These are phyloP conservation scores for Lactuca saligna DNA, from an alignment of 129 eudicot species.

Conservation along the genomic window DNA sequence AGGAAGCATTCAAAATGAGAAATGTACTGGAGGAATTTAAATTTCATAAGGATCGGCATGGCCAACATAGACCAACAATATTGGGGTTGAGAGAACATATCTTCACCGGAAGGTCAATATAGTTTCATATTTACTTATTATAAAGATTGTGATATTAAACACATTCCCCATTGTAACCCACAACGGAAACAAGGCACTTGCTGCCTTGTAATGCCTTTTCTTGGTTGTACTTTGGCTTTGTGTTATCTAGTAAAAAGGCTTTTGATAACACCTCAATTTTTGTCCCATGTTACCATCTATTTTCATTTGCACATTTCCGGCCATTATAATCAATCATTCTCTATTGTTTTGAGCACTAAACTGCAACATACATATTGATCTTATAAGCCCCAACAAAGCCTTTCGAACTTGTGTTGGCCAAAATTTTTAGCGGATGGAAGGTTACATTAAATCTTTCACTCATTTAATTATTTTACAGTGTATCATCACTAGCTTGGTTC, in stretches of 20 bases:
- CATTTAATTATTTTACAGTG: slow-evolving; percentile 47
- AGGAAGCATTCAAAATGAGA: slow-evolving; percentile 99
- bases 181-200: too few species aligned
- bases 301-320: too few species aligned
- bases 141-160: background rate
- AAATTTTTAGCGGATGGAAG: too few species aligned
- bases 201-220: too few species aligned
- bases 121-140: slow-evolving; percentile 18
- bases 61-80: slow-evolving; percentile 82
- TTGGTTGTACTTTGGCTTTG: too few species aligned
- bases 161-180: too few species aligned
- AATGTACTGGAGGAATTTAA: slow-evolving; percentile 73
- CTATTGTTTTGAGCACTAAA: too few species aligned
- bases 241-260: too few species aligned
- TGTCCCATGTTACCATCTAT: too few species aligned
- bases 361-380: too few species aligned
- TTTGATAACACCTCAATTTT: too few species aligned
- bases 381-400: background rate
- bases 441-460: background rate
- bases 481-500: slow-evolving; percentile 98
- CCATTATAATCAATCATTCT: too few species aligned
- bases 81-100: slow-evolving; percentile 96
- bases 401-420: slow-evolving; percentile 3
- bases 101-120: slow-evolving; percentile 85
- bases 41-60: slow-evolving; percentile 65